Conservation (phyloP, 2,329 filamentous ascomycete genomes). For the Epichloe coenophiala region DNA sequence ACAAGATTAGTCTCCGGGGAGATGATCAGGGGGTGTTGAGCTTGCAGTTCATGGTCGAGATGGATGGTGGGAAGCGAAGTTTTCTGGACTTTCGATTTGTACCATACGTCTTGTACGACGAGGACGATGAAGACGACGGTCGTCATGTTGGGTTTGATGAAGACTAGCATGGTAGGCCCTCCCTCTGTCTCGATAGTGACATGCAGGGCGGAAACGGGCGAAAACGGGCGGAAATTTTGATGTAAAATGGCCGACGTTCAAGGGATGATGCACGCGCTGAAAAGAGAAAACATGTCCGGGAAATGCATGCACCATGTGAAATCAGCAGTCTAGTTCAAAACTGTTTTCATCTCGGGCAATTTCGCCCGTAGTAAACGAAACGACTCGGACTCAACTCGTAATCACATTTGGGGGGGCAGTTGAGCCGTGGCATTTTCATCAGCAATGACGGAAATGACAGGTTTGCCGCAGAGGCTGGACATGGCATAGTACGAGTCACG, state of each 20-base stretch:
- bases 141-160: conserved; percentile 1
- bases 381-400: not conserved
- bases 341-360: not conserved
- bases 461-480: not conserved
- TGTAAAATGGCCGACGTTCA: not conserved
- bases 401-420: no score
- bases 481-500: not conserved
- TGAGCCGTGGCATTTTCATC: not conserved
- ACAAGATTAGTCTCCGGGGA: conserved; percentile 80
- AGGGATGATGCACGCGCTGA: not conserved
- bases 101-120: conserved; percentile 51
- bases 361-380: not conserved
- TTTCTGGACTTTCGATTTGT: conserved; percentile 79
- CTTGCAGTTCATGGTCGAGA: conserved; percentile 90
- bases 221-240: not conserved
- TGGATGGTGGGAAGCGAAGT: conserved; percentile 54
- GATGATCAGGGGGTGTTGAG: conserved; percentile 79
- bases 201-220: not conserved
- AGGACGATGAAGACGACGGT: conserved; percentile 10
- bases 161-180: not conserved
- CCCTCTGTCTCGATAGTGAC: not conserved
- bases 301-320: no score
- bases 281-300: not conserved
- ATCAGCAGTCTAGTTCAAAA: no score
- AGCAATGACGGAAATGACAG: not conserved